Base-by-base conservation (phyloP, 768 basidiomycete genomes). In the Rhizopogon vesiculosus region DNA sequence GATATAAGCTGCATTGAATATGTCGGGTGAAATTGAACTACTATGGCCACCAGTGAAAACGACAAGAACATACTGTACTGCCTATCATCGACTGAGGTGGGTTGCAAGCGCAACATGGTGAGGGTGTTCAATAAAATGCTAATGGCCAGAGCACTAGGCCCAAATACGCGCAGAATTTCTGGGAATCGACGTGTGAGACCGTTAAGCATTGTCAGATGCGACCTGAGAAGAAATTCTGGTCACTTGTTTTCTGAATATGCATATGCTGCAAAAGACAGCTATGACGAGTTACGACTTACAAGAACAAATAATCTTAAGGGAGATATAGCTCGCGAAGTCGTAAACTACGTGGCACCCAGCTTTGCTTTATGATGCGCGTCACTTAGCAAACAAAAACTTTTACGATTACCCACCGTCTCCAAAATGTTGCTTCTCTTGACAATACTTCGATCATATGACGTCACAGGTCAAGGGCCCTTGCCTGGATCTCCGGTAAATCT, bases 1-100 rank as follows among this genome's bases (percentile, higher is more conserved):
- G 3, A 63, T 54, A 46, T 59, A 69, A 5, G 66, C 70, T 72
- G 52, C 12, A 53, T 46, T 3, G 13, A 51, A 43, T 25, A 16
- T 45, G 13, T 8, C 2, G 22, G 22, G 22, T 22, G 22, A 22
- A 22, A 22, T 22, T 9, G 22, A 51, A 28, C 9, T 51, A 3
- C 8, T 19, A 22, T 22, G 22, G 15, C 2, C 22, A 22, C 25
- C 41, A 7, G 41, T 12, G 42, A 29, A 16, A 7, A 25, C 10
- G 3, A 25, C 28, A 12, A 2, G 0, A 9, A 54, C 50, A 22
- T 35, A 54, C 28, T 52, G 25, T 48, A 54, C 25, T 54, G 49
- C 15, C 50, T 31, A 35, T 53, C 50, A 33, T 54, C 49, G 18
- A 46, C 53, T 6, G 19, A 8, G 12, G 6, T 29, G 12, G 12